phyloP scores from a whole-genome alignment of 768 basidiomycete genomes.

The Galerina sulciceps region DNA sequence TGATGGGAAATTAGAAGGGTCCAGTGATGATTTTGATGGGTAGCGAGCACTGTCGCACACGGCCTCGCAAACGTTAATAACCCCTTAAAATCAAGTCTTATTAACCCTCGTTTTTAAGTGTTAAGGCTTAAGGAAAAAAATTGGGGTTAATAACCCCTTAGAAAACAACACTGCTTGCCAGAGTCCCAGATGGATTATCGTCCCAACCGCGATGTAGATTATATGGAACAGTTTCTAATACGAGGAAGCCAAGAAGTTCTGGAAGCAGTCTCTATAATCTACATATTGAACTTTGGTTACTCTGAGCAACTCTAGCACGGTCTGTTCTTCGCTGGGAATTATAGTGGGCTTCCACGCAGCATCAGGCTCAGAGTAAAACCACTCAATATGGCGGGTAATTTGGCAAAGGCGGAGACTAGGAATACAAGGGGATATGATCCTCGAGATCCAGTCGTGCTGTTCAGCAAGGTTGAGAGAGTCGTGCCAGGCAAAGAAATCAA shows the following conservation, averaged over 20 bases:
- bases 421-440: not conserved
- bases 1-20: too few species aligned
- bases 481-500: not conserved
- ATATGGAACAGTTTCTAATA: too few species aligned
- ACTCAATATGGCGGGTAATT: not conserved
- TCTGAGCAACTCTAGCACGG: not conserved
- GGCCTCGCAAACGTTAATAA: too few species aligned
- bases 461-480: not conserved
- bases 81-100: too few species aligned
- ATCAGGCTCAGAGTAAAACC: not conserved
- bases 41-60: too few species aligned
- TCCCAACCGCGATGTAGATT: too few species aligned
- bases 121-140: too few species aligned
- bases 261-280: not conserved
- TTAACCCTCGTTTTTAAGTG: too few species aligned
- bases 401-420: not conserved
- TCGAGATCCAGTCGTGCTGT: not conserved
- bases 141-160: too few species aligned
- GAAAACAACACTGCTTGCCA: too few species aligned
- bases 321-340: not conserved
- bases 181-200: too few species aligned
- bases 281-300: not conserved
- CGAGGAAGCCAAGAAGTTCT: not conserved
- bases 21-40: too few species aligned
- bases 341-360: not conserved